A percentile compares a stretch with the other conserved stretches of the same genome.
Evolutionary conservation across 2,329 filamentous ascomycete genomes (phyloP).

Genomic region (Thielaviopsis euricoi): DNA sequence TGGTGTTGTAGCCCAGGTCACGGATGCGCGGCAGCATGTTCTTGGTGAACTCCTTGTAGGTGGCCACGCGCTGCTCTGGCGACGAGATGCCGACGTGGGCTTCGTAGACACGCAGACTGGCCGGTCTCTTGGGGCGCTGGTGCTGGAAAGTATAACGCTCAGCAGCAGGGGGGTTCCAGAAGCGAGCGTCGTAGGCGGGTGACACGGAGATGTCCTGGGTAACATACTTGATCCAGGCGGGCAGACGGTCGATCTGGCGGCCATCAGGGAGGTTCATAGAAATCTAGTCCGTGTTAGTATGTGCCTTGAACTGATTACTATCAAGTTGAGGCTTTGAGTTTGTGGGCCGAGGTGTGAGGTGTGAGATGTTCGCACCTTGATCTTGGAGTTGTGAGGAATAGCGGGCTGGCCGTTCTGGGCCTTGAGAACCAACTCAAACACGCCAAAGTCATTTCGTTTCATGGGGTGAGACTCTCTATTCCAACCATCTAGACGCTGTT

Average conservation of each 20-base stretch:
- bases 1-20: slow-evolving; percentile 83
- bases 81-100: slow-evolving; percentile 97
- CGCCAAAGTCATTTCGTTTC: slow-evolving; percentile 70
- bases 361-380: slow-evolving; percentile 50
- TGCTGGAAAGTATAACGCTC: slow-evolving; percentile 79
- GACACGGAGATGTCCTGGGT: slow-evolving; percentile 85
- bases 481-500: slow-evolving; percentile 53
- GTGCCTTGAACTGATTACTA: not conserved
- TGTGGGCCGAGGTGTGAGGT: no score
- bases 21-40: slow-evolving; percentile 87
- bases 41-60: slow-evolving; percentile 92
- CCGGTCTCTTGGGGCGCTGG: slow-evolving; percentile 62
- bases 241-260: slow-evolving; percentile 71
- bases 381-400: slow-evolving; percentile 84
- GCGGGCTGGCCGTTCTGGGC: slow-evolving; percentile 56
- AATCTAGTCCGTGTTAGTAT: slow-evolving; percentile 36
- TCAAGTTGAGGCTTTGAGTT: not conserved
- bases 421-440: slow-evolving; percentile 70
- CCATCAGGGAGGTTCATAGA: slow-evolving; percentile 66
- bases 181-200: slow-evolving; percentile 82
- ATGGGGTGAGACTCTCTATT: slow-evolving; percentile 68
- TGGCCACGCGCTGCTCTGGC: slow-evolving; percentile 72
- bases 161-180: slow-evolving; percentile 78
- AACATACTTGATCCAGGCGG: slow-evolving; percentile 94
- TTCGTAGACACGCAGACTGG: slow-evolving; percentile 85